Base-by-base conservation (phyloP, 345 rosid genomes). In the Eucalyptus marginata region DNA sequence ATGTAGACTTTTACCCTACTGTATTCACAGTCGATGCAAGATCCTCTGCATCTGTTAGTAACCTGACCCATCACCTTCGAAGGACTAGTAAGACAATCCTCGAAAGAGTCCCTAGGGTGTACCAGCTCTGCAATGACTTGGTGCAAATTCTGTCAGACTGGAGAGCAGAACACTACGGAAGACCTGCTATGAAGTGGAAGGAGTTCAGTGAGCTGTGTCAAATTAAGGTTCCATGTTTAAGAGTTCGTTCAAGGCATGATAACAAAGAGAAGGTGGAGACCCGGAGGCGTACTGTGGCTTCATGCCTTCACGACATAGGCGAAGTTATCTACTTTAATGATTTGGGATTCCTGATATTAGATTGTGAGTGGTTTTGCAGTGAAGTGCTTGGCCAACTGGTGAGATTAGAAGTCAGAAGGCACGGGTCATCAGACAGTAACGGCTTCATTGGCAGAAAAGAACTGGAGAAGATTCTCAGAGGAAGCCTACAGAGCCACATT, bases 21-120 rank as follows among this genome's bases (percentile, higher is more conserved):
- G 96, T 96, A 10, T 96, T 97, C 94, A 96, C 98, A 86, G 93
- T 97, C n/a, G 98, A 97, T 91, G 98, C 97, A 86, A 93, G 98
- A 93, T 98, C 98, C 87, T 93, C 97, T 36, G 93, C 96, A 51
- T 97, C 98, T 8, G 98, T 97, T 66, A 94, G 94, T 86, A 95
- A 93, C 91, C 96, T 98, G 89, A 91, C 96, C 12, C 94, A 94
- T 89, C 99, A 98, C 90, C 90, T 98, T 88, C 89, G 94, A 88
- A 95, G 92, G 92, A 95, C 95, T 50, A 94, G 96, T 93, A 97
- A 93, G 92, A 94, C 97, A 47, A 90, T 95, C 71, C 98, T 96
- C 54, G 94, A 95, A 89, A 93, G 96, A 92, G 98, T 96, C n/a
- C 98, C 99, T 50, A 93, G 95, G 86, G 96, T 97, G 91, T 97